A percentile compares a stretch with the other conserved stretches of the same genome.
Evolutionary conservation across 1,284 basidiomycete genomes (phyloP).

Genomic region (Cystobasidium sp.): DNA sequence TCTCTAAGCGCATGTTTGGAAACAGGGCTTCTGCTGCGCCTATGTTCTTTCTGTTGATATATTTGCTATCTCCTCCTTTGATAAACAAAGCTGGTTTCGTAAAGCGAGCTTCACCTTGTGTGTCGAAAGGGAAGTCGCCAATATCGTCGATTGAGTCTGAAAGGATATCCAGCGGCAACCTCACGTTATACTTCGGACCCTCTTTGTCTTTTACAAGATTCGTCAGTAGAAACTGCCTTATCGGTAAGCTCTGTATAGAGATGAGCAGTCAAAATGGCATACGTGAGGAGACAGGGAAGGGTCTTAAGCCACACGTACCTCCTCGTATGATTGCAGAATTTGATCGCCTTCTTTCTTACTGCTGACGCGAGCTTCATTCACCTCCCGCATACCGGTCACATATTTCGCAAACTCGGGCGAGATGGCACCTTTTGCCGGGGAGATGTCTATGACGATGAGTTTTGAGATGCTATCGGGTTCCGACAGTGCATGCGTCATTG

Average conservation of each 20-base stretch:
- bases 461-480: slow-evolving; percentile 63
- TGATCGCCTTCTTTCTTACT: slow-evolving; percentile 69
- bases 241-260: slow-evolving; percentile 64
- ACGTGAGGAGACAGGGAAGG: background rate
- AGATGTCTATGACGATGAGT: slow-evolving; percentile 80
- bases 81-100: slow-evolving; percentile 71
- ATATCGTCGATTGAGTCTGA: slow-evolving; percentile 67
- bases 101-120: slow-evolving; percentile 63
- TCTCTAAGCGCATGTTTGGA: slow-evolving; percentile 62
- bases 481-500: slow-evolving; percentile 74
- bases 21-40: slow-evolving; percentile 69
- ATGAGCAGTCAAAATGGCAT: background rate
- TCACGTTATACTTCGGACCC: slow-evolving; percentile 64
- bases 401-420: slow-evolving; percentile 71
- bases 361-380: slow-evolving; percentile 64
- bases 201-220: slow-evolving; percentile 65
- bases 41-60: slow-evolving; percentile 71
- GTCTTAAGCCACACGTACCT: slow-evolving; percentile 58
- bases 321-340: slow-evolving; percentile 68
- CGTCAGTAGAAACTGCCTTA: slow-evolving; percentile 79
- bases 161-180: slow-evolving; percentile 72
- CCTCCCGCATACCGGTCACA: slow-evolving; percentile 70
- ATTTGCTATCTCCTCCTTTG: slow-evolving; percentile 78
- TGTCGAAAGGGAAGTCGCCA: slow-evolving; percentile 71
- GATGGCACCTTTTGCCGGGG: slow-evolving; percentile 68